Conservation (phyloP, 1,284 basidiomycete genomes). For the Heterobasidion occidentale region DNA sequence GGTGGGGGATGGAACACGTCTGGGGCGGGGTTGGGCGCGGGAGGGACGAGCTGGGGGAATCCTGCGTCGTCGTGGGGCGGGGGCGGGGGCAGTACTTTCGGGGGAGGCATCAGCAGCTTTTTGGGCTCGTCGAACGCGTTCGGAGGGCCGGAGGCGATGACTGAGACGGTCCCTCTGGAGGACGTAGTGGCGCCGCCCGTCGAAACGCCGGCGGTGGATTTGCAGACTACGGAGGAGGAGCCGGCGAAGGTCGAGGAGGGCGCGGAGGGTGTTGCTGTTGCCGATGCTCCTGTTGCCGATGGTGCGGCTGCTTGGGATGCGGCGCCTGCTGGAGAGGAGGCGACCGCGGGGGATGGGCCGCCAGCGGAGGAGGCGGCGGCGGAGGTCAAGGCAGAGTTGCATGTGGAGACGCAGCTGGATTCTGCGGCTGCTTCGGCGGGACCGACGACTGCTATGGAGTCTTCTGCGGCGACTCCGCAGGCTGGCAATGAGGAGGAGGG, state of each 20-base stretch:
- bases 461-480: constrained; percentile 7
- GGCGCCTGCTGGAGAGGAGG: neutral
- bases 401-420: neutral
- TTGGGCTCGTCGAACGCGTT: neutral
- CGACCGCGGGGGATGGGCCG: constrained; percentile 5
- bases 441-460: neutral
- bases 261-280: neutral
- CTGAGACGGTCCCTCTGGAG: neutral
- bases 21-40: neutral
- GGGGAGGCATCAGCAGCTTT: neutral
- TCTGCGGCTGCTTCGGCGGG: neutral
- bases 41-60: neutral
- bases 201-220: neutral
- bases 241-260: neutral
- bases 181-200: neutral
- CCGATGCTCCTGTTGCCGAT: neutral
- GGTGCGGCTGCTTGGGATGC: neutral
- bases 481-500: constrained; percentile 11
- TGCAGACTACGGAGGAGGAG: neutral
- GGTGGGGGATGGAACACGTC: neutral
- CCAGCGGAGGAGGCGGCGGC: neutral
- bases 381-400: constrained; percentile 5
- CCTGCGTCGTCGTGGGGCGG: neutral
- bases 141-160: too few species aligned
- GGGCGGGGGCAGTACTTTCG: neutral